A percentile compares a stretch with the other conserved stretches of the same genome.
phyloP scores from a whole-genome alignment of 2,329 filamentous ascomycete genomes.

The Alternaria angustiovoidea region DNA sequence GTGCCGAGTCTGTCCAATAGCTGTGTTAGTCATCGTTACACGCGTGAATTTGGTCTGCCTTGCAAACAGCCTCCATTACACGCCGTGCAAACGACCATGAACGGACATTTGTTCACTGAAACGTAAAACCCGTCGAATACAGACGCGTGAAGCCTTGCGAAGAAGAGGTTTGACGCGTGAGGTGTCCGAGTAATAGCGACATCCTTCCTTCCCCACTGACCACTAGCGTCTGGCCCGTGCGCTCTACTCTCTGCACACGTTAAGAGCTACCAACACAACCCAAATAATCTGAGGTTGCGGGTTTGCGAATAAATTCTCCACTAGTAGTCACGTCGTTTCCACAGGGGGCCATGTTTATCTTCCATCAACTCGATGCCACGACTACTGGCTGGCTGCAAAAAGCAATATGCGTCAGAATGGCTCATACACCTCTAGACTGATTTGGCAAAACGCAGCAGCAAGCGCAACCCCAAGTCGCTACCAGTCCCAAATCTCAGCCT shows the following conservation, averaged over 20 bases:
- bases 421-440: neutral
- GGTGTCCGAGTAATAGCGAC: neutral
- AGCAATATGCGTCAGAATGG: neutral
- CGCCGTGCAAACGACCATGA: neutral
- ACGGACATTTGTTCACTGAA: neutral
- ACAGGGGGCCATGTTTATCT: neutral
- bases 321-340: neutral
- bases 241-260: neutral
- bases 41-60: neutral
- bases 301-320: neutral
- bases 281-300: neutral
- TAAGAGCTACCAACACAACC: neutral
- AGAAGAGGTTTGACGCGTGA: neutral
- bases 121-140: neutral
- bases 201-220: neutral
- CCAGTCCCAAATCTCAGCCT: neutral
- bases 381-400: neutral
- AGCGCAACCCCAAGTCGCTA: neutral
- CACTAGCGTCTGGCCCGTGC: neutral
- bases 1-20: neutral
- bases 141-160: neutral
- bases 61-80: neutral
- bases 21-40: slow-evolving; percentile 9
- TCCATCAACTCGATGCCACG: neutral
- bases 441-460: neutral